These are phyloP conservation scores for Priceomyces haplophilus DNA, from an alignment of 805 yeast species.

Conservation along the genomic window DNA sequence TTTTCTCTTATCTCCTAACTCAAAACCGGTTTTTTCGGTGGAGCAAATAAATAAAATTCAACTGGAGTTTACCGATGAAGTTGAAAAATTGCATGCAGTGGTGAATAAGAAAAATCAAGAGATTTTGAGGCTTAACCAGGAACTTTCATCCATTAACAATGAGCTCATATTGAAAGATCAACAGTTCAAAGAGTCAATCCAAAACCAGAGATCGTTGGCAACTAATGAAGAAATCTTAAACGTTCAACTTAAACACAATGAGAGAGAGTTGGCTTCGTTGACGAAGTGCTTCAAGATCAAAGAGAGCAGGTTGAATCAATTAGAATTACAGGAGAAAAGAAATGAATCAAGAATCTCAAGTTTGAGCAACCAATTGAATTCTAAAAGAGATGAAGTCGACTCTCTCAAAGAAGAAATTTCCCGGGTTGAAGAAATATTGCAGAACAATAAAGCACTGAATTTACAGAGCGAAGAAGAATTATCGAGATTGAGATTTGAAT, in stretches of 20 bases:
- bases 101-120: slow-evolving; percentile 15
- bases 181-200: slow-evolving; percentile 16
- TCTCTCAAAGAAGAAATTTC: slow-evolving; percentile 6
- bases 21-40: slow-evolving; percentile 30
- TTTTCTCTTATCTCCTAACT: slow-evolving; percentile 29
- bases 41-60: slow-evolving; percentile 25
- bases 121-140: slow-evolving; percentile 17
- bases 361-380: slow-evolving; percentile 4
- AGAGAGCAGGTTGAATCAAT: slow-evolving; percentile 6
- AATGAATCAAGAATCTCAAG: slow-evolving; percentile 6
- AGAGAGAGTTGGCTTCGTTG: slow-evolving; percentile 24
- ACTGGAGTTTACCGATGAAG: slow-evolving; percentile 16
- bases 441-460: background rate
- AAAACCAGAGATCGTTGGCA: slow-evolving; percentile 11
- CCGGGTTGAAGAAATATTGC: slow-evolving; percentile 2
- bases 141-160: slow-evolving; percentile 12
- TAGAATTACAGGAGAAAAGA: slow-evolving; percentile 9
- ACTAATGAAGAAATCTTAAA: slow-evolving; percentile 20
- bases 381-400: slow-evolving; percentile 3
- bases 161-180: slow-evolving; percentile 14
- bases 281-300: slow-evolving; percentile 22
- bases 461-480: slow-evolving; percentile 1
- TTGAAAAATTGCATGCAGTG: slow-evolving; percentile 14
- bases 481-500: background rate
- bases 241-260: slow-evolving; percentile 26